Conservation (phyloP, 768 basidiomycete genomes). For the Mycena alexandri region DNA sequence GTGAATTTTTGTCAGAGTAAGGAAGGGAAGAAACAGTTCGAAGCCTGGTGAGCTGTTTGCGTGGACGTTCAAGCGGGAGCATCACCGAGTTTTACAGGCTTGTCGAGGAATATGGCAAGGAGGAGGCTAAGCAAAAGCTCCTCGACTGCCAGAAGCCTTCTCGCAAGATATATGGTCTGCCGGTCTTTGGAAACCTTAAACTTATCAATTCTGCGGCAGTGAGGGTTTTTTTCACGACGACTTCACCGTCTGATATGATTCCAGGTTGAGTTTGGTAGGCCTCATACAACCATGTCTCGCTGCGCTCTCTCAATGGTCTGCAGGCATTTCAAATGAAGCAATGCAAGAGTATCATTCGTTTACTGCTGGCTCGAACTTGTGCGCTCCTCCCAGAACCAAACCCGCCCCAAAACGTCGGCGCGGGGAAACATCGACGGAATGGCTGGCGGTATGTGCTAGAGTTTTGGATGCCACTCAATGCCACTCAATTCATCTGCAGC, state of each 20-base stretch:
- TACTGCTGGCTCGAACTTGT: constrained; percentile 9
- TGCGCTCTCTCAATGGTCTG: too few relatives aligned
- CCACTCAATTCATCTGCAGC: not conserved
- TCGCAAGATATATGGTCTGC: constrained; percentile 3
- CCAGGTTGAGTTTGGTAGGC: constrained; percentile 19
- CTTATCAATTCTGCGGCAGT: constrained; percentile 25
- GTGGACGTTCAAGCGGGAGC: not conserved
- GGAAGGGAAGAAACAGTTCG: constrained; percentile 28
- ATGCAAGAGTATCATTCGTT: constrained; percentile 27
- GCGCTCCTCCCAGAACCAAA: constrained; percentile 28
- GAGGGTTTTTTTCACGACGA: not conserved
- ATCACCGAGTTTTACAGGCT: constrained; percentile 4
- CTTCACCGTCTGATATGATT: not conserved
- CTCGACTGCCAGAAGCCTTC: constrained; percentile 23
- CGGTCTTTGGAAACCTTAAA: constrained; percentile 11
- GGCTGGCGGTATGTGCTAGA: constrained; percentile 22
- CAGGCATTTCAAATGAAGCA: constrained; percentile 30
- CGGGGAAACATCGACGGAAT: constrained; percentile 28
- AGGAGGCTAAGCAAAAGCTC: constrained; percentile 24
- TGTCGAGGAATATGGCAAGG: constrained; percentile 18
- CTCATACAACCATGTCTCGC: not conserved
- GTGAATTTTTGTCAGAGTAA: constrained; percentile 16
- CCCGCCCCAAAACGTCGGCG: constrained; percentile 29
- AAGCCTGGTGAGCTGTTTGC: constrained; percentile 23
- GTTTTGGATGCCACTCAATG: not conserved